Conservation (phyloP, 495 filamentous ascomycete genomes). For the Penicillium desertorum region DNA sequence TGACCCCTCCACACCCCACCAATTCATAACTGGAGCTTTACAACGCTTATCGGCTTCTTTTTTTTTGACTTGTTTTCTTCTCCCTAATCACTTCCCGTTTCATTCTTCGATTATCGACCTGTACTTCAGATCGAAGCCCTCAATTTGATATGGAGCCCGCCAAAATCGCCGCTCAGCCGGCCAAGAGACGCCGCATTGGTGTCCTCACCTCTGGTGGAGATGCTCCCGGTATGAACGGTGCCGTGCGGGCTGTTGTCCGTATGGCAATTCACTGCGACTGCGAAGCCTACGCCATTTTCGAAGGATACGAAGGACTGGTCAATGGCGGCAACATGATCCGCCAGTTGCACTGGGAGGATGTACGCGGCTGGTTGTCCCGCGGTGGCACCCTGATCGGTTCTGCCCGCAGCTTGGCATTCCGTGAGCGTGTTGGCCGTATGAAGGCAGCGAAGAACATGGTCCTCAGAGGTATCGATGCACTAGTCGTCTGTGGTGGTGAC, state of each 20-base stretch:
- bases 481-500: conserved; percentile 97
- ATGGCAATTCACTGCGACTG: conserved; percentile 86
- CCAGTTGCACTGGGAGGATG: conserved; percentile 89
- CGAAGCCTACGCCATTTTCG: conserved; percentile 85
- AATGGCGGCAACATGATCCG: conserved; percentile 83
- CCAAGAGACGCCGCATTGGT: conserved; percentile 77
- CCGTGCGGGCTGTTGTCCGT: conserved; percentile 88
- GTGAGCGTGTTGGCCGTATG: conserved; percentile 77
- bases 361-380: conserved; percentile 90
- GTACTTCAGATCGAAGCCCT: conserved; percentile 15
- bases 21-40: conserved; percentile 19
- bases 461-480: conserved; percentile 85
- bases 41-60: conserved; percentile 15
- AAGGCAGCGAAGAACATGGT: conserved; percentile 91
- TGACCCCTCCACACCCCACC: conserved; percentile 29
- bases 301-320: conserved; percentile 96
- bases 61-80: conserved; percentile 13
- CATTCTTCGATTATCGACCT: conserved; percentile 18
- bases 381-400: conserved; percentile 97
- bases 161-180: conserved; percentile 36
- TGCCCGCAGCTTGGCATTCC: conserved; percentile 86
- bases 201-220: conserved; percentile 98
- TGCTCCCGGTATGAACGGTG: conserved; percentile 97
- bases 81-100: conserved; percentile 7
- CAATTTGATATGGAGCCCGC: conserved; percentile 35